Evolutionary conservation across 1,284 basidiomycete species (phyloP).

Genomic region (Cutaneotrichosporon mucoides): DNA sequence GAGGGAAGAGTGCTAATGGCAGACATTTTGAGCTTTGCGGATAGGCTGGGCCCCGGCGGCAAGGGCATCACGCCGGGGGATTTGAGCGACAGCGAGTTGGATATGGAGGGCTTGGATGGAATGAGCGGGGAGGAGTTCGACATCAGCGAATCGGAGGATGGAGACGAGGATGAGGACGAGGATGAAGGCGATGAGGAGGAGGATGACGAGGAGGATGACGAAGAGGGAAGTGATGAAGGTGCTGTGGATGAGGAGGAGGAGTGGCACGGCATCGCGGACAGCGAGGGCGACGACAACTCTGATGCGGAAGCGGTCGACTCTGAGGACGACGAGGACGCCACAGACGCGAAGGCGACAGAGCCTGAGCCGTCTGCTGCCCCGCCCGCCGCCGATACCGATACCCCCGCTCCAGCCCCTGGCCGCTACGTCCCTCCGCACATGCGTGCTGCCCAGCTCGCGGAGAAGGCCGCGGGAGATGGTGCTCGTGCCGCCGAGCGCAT

Average conservation of each 20-base stretch:
- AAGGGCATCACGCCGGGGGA: slow-evolving; percentile 11
- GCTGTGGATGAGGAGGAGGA: slow-evolving; percentile 13
- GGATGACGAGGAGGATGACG: slow-evolving; percentile 6
- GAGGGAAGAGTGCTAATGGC: slow-evolving; percentile 28
- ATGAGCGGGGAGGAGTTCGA: slow-evolving; percentile 4
- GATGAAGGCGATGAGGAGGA: slow-evolving; percentile 2
- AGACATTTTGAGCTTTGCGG: slow-evolving; percentile 54
- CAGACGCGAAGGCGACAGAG: slow-evolving; percentile 11
- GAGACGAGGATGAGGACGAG: slow-evolving; percentile 11
- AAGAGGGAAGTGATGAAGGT: slow-evolving; percentile 12
- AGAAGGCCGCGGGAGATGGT: slow-evolving; percentile 36
- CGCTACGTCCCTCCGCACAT: slow-evolving; percentile 56
- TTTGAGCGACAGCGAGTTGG: slow-evolving; percentile 6
- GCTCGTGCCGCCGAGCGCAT: slow-evolving; percentile 55
- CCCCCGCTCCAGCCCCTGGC: slow-evolving; percentile 18
- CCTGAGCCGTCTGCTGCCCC: too few species aligned
- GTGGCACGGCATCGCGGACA: slow-evolving; percentile 3
- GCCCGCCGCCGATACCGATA: too few species aligned
- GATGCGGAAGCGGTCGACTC: background rate
- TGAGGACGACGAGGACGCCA: slow-evolving; percentile 19
- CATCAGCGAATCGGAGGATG: slow-evolving; percentile 10
- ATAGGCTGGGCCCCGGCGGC: slow-evolving; percentile 38
- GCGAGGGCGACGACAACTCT: slow-evolving; percentile 13
- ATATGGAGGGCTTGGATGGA: slow-evolving; percentile 2
- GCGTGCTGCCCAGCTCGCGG: slow-evolving; percentile 47